phyloP scores from a whole-genome alignment of 208 protist genomes.

The Leishmania major region DNA sequence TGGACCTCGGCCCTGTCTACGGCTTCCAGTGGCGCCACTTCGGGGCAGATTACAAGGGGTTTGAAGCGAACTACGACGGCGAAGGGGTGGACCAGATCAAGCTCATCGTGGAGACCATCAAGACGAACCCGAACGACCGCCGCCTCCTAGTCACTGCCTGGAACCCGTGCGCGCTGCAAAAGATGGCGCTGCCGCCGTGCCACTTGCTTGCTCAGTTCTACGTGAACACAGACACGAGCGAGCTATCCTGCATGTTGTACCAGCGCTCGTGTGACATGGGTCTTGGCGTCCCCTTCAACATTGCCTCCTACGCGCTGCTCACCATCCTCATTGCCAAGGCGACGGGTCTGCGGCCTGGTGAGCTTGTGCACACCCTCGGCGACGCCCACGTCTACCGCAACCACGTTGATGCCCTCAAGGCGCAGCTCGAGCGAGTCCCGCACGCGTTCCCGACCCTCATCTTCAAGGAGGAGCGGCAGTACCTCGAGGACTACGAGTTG shows the following conservation, averaged over 20 bases:
- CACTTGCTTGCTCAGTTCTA: constrained; percentile 98
- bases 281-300: constrained; percentile 99
- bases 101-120: constrained; percentile 90
- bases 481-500: constrained; percentile 93
- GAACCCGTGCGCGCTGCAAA: constrained; percentile 94
- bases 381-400: constrained; percentile 98
- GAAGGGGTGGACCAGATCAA: constrained; percentile 97
- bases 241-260: constrained; percentile 96
- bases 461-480: constrained; percentile 67
- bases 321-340: constrained; percentile 94
- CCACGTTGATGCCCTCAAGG: constrained; percentile 96
- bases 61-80: constrained; percentile 90
- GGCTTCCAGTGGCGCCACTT: constrained; percentile 99
- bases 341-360: constrained; percentile 94
- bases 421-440: constrained; percentile 93
- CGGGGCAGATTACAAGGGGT: constrained; percentile 92
- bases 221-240: constrained; percentile 84
- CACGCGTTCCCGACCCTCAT: constrained; percentile 93
- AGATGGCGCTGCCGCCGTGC: constrained; percentile 99
- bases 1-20: constrained; percentile 98
- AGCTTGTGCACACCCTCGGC: constrained; percentile 97
- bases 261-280: constrained; percentile 97
- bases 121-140: constrained; percentile 94
- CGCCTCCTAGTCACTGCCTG: constrained; percentile 97
- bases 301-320: constrained; percentile 97